A percentile compares a stretch with the other conserved stretches of the same genome.
These are phyloP conservation scores for Sphagnum magellanicum DNA, from an alignment of 228 moss, liverwort and hornwort species.

Conservation along the genomic window DNA sequence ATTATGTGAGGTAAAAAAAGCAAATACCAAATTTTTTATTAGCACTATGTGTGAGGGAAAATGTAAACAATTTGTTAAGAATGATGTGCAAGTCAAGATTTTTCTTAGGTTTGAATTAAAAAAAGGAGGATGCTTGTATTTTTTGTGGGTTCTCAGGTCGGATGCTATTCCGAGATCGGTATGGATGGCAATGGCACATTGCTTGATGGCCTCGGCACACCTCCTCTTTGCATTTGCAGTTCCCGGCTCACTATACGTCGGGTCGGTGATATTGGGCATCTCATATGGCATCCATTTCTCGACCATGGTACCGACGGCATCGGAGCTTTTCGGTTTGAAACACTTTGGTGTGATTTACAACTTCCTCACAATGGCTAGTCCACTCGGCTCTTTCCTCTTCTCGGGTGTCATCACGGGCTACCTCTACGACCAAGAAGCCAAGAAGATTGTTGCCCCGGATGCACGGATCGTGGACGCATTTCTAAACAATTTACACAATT, in stretches of 20 bases:
- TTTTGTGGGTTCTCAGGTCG: constrained; percentile 29
- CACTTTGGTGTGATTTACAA: constrained; percentile 81
- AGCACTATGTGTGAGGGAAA: background rate
- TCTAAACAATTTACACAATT: no score
- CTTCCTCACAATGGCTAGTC: constrained; percentile 75
- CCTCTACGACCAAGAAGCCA: constrained; percentile 43
- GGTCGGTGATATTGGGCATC: constrained; percentile 77
- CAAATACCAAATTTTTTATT: background rate
- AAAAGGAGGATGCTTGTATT: background rate
- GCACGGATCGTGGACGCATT: no score
- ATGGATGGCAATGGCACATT: constrained; percentile 73
- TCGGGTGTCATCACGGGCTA: constrained; percentile 67
- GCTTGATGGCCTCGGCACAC: constrained; percentile 65
- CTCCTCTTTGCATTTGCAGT: constrained; percentile 59
- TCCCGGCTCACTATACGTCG: constrained; percentile 54
- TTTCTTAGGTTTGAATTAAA: background rate
- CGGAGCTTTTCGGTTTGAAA: constrained; percentile 84
- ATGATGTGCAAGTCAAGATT: background rate
- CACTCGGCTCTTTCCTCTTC: constrained; percentile 85
- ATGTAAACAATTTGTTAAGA: background rate
- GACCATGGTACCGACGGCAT: constrained; percentile 74
- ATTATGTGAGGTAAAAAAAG: constrained; percentile 64
- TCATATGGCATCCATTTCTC: constrained; percentile 83
- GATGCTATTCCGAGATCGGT: constrained; percentile 76
- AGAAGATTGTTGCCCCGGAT: no score